Base-by-base conservation (phyloP, 148 eudicot species). In the Rhododendron kiyosumense region DNA sequence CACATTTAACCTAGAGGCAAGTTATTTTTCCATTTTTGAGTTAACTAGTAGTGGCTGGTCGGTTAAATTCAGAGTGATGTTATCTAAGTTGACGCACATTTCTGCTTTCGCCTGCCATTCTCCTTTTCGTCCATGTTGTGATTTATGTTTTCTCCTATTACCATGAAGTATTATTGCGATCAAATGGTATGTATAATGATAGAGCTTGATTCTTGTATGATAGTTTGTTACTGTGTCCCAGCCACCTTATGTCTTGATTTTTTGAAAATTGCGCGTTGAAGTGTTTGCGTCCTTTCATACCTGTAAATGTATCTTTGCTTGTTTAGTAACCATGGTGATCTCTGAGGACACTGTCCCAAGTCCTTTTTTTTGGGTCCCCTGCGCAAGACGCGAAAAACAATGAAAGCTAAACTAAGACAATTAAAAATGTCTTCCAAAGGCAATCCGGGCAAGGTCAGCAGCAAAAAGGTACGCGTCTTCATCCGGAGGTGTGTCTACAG, bases 1-100 rank as follows among this genome's bases (percentile, higher is more conserved):
- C 52, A 94, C 86, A 85, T 95, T 95, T 86, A 95, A 95, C 84
- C 91, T 95, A 59, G 93, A 95, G 95, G 98, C 88, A 88, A 86
- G 94, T 85, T 9, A 5, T 73, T 73, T 7, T 11, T 67, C 28
- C 51, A 52, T 24, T 71, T n/a, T 65, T 22, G 4, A 22, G 45
- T 69, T 61, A 61, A 20, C 67, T 61, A 61, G 67, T 24, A 22
- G 67, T 61, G 67, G 26, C 67, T 61, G 67, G 26, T 28, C 0
- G 5, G 67, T 61, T 61, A 61, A 22, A 22, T 61, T 61, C 26
- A 61, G 67, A 61, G 26, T 1, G n/a, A 61, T 61, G 5, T 10
- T 24, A 61, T 61, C 26, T 24, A 24, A 7, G 8, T 61, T 8
- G 22, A 61, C 3, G 11, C 7, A 22, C 67, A 24, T 61, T 20